Conservation (phyloP, 202 grass and related monocot genomes). For the Eragrostis tef region DNA sequence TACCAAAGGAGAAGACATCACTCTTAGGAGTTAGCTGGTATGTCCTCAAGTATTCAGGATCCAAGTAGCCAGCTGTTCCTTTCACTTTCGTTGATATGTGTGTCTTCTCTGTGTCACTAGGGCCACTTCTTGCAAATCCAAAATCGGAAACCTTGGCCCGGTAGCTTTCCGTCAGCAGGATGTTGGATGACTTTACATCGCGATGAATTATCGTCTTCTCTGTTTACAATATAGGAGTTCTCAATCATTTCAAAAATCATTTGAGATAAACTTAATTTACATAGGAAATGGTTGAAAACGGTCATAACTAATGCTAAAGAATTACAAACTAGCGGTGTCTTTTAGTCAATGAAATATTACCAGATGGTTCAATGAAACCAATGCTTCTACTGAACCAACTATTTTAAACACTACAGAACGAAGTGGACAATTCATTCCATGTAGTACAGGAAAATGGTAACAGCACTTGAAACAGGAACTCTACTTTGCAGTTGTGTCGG, state of each 20-base stretch:
- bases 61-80: slow-evolving; percentile 92
- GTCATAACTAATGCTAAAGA: not conserved
- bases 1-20: slow-evolving; percentile 96
- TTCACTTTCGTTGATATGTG: slow-evolving; percentile 98
- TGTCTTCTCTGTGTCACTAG: slow-evolving; percentile 82
- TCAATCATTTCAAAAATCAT: slow-evolving; percentile 9
- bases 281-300: not conserved
- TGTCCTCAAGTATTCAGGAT: slow-evolving; percentile 90
- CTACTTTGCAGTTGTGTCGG: not conserved
- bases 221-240: slow-evolving; percentile 51
- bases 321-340: not conserved
- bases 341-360: not conserved
- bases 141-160: slow-evolving; percentile 88
- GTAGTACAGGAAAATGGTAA: not conserved
- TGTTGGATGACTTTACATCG: slow-evolving; percentile 96
- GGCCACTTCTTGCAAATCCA: slow-evolving; percentile 87
- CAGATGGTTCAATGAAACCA: not conserved
- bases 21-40: slow-evolving; percentile 97
- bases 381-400: slow-evolving; percentile 3
- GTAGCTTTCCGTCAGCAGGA: slow-evolving; percentile 83
- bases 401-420: not conserved
- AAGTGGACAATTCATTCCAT: not conserved
- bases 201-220: slow-evolving; percentile 97
- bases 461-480: not conserved
- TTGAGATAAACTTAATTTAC: not conserved